Conservation (phyloP, 352 stramenopile genomes). For the Globisporangium spinosum region DNA sequence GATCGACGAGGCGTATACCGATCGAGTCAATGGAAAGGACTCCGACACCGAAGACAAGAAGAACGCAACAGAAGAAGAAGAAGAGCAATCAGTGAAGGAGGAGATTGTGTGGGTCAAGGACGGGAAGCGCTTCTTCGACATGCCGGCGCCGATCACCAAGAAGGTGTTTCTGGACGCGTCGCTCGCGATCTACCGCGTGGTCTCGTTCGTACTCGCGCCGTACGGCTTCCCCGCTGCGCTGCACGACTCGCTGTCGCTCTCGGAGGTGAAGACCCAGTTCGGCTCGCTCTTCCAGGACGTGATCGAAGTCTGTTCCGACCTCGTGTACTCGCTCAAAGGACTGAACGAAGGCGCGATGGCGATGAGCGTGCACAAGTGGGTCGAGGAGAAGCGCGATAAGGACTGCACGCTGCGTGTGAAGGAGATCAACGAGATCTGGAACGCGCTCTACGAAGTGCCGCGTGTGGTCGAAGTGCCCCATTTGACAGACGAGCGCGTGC, state of each 20-base stretch:
- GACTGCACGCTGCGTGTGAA: slow-evolving; percentile 72
- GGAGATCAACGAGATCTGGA: slow-evolving; percentile 72
- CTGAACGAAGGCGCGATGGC: slow-evolving; percentile 83
- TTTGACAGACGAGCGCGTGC: slow-evolving; percentile 38
- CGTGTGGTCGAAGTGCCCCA: slow-evolving; percentile 66
- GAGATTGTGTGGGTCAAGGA: slow-evolving; percentile 51
- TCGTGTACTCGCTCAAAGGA: slow-evolving; percentile 73
- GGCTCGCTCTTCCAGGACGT: slow-evolving; percentile 81
- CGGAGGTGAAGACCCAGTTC: slow-evolving; percentile 70
- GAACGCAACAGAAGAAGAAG: slow-evolving; percentile 10
- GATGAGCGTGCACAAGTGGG: slow-evolving; percentile 87
- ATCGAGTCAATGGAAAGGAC: slow-evolving; percentile 40
- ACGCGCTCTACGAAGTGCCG: slow-evolving; percentile 59
- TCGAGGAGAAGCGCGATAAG: slow-evolving; percentile 61
- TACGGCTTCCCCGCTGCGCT: slow-evolving; percentile 66
- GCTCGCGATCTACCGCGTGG: slow-evolving; percentile 63
- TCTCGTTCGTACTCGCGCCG: slow-evolving; percentile 79
- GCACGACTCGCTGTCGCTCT: slow-evolving; percentile 53
- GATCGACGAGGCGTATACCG: slow-evolving; percentile 42
- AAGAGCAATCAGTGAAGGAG: slow-evolving; percentile 22
- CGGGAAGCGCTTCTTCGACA: slow-evolving; percentile 73
- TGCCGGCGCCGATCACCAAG: slow-evolving; percentile 70
- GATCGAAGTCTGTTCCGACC: slow-evolving; percentile 80
- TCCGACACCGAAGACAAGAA: slow-evolving; percentile 4
- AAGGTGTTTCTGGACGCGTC: slow-evolving; percentile 61